Percentiles rank a stretch among this genome's conserved stretches.
phyloP scores from a whole-genome alignment of 768 basidiomycete genomes.

The Kwoniella pini region DNA sequence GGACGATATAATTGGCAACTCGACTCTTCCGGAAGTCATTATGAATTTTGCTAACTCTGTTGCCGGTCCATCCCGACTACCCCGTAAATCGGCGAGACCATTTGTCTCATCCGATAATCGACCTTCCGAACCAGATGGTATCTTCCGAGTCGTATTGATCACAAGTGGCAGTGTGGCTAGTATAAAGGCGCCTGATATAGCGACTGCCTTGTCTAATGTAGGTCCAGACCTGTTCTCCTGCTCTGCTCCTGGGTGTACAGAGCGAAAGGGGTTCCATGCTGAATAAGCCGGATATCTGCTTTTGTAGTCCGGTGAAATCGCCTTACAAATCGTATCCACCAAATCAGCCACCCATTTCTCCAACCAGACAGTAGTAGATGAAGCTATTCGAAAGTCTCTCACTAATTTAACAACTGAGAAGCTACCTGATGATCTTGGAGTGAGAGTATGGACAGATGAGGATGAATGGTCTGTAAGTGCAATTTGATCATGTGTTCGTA shows the following conservation, averaged over 20 bases:
- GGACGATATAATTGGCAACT: too few relatives aligned
- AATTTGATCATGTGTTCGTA: not conserved
- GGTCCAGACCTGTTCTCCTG: slow-evolving; percentile 36
- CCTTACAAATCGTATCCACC: slow-evolving; percentile 80
- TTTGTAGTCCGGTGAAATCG: slow-evolving; percentile 69
- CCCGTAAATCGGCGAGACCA: slow-evolving; percentile 21
- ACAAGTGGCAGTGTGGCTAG: slow-evolving; percentile 95
- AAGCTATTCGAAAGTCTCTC: slow-evolving; percentile 14
- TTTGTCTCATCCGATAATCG: slow-evolving; percentile 37
- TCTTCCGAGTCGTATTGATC: slow-evolving; percentile 68
- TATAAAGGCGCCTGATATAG: slow-evolving; percentile 88
- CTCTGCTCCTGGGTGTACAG: not conserved
- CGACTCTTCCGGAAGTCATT: too few relatives aligned
- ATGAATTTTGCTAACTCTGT: slow-evolving; percentile 5
- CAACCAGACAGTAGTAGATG: slow-evolving; percentile 52
- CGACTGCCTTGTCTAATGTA: slow-evolving; percentile 69
- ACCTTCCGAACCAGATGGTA: slow-evolving; percentile 33
- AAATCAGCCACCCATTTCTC: slow-evolving; percentile 77
- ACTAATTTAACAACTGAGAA: not conserved
- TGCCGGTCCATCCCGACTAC: slow-evolving; percentile 16
- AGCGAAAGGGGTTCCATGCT: not conserved
- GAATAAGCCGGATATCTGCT: slow-evolving; percentile 3
- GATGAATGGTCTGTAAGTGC: slow-evolving; percentile 87
- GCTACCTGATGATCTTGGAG: slow-evolving; percentile 53
- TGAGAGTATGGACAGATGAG: slow-evolving; percentile 79